Evolutionary conservation across 225 moss, liverwort and hornwort species (phyloP).

Genomic region (Bryum argenteum): DNA sequence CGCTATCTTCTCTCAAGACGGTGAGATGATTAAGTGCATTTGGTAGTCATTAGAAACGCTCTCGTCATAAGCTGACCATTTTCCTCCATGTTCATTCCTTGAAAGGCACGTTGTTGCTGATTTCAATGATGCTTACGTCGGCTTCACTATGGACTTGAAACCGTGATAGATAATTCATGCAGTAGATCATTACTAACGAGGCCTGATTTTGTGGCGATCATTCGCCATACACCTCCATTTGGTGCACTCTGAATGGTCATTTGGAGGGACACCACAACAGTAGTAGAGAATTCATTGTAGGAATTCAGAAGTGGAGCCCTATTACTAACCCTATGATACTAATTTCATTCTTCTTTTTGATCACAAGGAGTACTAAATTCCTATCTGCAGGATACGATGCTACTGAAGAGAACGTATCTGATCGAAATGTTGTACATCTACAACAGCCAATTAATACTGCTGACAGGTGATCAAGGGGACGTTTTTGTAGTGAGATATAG

Average conservation of each 20-base stretch:
- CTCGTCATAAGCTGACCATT: slow-evolving; percentile 8
- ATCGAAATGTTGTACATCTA: slow-evolving; percentile 21
- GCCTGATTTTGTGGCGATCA: no score
- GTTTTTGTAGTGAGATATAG: slow-evolving; percentile 1
- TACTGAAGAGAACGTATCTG: slow-evolving; percentile 21
- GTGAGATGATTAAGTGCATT: slow-evolving; percentile 34
- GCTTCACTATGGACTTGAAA: slow-evolving; percentile 19
- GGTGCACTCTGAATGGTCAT: no score
- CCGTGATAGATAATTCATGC: slow-evolving; percentile 17
- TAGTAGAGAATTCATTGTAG: no score
- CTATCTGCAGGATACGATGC: slow-evolving; percentile 29
- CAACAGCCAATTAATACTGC: slow-evolving; percentile 31
- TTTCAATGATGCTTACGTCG: neutral
- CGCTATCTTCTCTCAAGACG: slow-evolving; percentile 46
- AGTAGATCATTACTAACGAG: neutral
- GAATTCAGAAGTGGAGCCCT: no score
- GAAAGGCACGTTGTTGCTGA: neutral
- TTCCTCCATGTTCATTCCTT: neutral
- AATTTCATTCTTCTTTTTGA: slow-evolving; percentile 10
- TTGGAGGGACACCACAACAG: no score
- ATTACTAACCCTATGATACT: neutral
- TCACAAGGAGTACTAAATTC: slow-evolving; percentile 12
- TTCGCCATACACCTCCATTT: no score
- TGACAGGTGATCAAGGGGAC: slow-evolving; percentile 34
- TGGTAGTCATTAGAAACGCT: neutral